These are phyloP conservation scores for Tulasnella sp. DNA, from an alignment of 768 basidiomycete genomes.

Conservation along the genomic window DNA sequence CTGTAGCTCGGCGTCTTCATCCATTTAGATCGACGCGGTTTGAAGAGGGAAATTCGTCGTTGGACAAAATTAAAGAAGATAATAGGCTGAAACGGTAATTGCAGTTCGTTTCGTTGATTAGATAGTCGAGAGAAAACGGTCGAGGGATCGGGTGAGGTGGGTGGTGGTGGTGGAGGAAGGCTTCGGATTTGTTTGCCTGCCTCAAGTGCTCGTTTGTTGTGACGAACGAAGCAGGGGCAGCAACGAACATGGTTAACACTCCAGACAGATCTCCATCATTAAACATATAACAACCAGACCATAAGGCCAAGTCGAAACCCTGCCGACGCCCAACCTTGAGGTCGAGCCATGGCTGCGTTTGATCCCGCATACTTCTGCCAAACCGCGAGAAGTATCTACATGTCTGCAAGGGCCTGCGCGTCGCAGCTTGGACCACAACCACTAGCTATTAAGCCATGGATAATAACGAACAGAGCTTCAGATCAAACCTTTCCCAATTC, in stretches of 20 bases:
- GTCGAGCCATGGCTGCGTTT: too few relatives aligned
- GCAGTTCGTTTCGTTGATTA: too few relatives aligned
- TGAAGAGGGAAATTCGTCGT: neutral
- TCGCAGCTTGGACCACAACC: neutral
- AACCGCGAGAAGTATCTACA: neutral
- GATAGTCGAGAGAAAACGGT: neutral
- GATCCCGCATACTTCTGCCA: too few relatives aligned
- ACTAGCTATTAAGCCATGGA: neutral
- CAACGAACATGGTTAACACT: too few relatives aligned
- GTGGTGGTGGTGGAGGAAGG: neutral
- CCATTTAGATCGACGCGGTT: conserved; percentile 2
- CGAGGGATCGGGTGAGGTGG: neutral
- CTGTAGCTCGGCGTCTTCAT: conserved; percentile 18
- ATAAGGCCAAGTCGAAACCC: too few relatives aligned
- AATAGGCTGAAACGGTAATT: neutral
- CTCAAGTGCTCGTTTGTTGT: neutral
- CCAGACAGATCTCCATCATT: too few relatives aligned
- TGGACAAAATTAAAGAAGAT: neutral
- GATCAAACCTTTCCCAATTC: conserved; percentile 73
- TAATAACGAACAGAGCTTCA: conserved; percentile 61
- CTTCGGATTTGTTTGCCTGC: neutral
- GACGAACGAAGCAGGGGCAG: neutral
- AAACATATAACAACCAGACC: too few relatives aligned
- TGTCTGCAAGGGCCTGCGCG: neutral
- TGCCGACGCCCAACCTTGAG: too few relatives aligned